Percentiles rank a stretch among this genome's conserved stretches.
phyloP scores from a whole-genome alignment of 2,329 filamentous ascomycete genomes.

The Leptosphaerulina australis region DNA sequence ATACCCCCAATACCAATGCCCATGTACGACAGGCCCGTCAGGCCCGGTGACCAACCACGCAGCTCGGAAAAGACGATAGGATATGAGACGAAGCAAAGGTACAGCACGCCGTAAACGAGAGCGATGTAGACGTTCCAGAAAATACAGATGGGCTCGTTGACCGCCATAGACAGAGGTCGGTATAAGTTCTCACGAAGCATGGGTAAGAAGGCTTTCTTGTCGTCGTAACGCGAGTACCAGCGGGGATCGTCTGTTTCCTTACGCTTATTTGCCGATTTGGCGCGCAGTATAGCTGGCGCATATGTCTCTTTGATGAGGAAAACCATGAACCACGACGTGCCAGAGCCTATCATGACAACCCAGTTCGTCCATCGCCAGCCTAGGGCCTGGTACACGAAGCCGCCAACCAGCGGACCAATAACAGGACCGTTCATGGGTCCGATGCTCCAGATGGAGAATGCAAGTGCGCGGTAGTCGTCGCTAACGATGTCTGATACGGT shows the following conservation, averaged over 20 bases:
- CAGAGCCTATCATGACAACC: constrained; percentile 68
- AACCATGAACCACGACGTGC: constrained; percentile 65
- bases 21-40: constrained; percentile 77
- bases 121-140: constrained; percentile 75
- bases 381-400: constrained; percentile 76
- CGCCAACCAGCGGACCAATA: constrained; percentile 72
- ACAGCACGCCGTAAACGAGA: constrained; percentile 83
- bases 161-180: constrained; percentile 76
- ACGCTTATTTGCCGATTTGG: constrained; percentile 72
- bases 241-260: constrained; percentile 75
- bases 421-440: constrained; percentile 78
- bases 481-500: constrained; percentile 82
- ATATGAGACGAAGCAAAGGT: constrained; percentile 89
- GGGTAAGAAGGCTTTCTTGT: constrained; percentile 66
- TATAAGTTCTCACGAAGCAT: constrained; percentile 77
- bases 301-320: constrained; percentile 75
- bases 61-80: constrained; percentile 78
- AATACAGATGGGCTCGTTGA: constrained; percentile 86
- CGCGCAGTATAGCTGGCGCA: constrained; percentile 70
- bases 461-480: constrained; percentile 79
- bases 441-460: constrained; percentile 81
- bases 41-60: constrained; percentile 76
- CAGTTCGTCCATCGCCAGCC: constrained; percentile 91
- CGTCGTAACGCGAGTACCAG: constrained; percentile 82
- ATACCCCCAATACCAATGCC: constrained; percentile 68